A percentile compares a stretch with the other conserved stretches of the same genome.
phyloP scores from a whole-genome alignment of 352 stramenopile genomes.

The Phytopythium ostracodes region DNA sequence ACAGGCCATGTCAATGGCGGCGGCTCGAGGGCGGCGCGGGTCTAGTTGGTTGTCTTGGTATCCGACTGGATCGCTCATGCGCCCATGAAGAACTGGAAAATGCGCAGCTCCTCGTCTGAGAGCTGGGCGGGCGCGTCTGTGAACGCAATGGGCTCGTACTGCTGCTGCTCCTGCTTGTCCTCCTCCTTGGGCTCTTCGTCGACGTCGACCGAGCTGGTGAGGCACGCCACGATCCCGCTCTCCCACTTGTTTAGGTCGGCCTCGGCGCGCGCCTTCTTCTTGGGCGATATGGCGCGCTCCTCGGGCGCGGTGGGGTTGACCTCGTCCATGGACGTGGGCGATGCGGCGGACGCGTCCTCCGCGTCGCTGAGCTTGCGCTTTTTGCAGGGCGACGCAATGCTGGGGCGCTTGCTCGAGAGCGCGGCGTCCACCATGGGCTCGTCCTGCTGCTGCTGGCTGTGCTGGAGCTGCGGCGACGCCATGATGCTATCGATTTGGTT shows the following conservation, averaged over 20 bases:
- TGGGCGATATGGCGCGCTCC: conserved; percentile 34
- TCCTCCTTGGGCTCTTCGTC: conserved; percentile 11
- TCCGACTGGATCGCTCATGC: background rate
- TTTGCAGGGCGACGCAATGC: conserved; percentile 23
- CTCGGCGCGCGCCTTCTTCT: conserved; percentile 39
- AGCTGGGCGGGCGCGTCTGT: conserved; percentile 17
- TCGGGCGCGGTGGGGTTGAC: conserved; percentile 14
- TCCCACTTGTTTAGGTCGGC: conserved; percentile 30
- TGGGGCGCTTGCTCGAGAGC: conserved; percentile 29
- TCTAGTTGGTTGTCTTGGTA: background rate
- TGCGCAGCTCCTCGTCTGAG: conserved; percentile 33
- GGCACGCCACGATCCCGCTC: too few species aligned
- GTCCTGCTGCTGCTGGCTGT: conserved; percentile 20
- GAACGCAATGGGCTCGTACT: conserved; percentile 27
- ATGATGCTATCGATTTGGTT: conserved; percentile 9
- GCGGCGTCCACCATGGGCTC: conserved; percentile 15
- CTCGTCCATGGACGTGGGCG: conserved; percentile 41
- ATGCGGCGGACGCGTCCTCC: conserved; percentile 6
- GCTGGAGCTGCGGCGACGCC: conserved; percentile 17
- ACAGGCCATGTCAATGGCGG: background rate
- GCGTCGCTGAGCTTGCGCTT: conserved; percentile 44
- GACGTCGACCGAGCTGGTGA: conserved; percentile 19
- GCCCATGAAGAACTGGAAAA: conserved; percentile 39
- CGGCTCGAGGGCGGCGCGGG: background rate
- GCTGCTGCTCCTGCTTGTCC: conserved; percentile 8